Conservation (phyloP, 495 filamentous ascomycete species). For the Penicillium argentinense region DNA sequence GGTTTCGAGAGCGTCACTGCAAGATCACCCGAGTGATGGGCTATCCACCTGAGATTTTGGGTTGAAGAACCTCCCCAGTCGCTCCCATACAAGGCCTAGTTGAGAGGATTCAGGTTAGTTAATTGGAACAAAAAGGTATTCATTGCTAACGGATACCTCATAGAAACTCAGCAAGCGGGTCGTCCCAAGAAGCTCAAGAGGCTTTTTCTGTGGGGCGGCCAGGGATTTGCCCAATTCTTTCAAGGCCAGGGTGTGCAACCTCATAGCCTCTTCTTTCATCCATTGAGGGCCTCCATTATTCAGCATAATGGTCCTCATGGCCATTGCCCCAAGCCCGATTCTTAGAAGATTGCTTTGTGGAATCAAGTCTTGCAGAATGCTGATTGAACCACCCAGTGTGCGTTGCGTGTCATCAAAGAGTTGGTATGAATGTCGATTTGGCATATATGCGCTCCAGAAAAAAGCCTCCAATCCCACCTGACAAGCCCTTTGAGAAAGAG, state of each 20-base stretch:
- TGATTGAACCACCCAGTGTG: constrained; percentile 9
- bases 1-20: constrained; percentile 7
- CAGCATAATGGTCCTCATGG: background rate
- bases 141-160: constrained; percentile 3
- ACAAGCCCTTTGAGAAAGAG: background rate
- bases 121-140: background rate
- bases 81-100: constrained; percentile 9
- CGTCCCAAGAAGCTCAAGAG: constrained; percentile 1
- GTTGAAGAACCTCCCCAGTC: background rate
- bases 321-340: constrained; percentile 4
- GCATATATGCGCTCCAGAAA: constrained; percentile 4
- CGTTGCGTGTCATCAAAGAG: background rate
- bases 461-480: background rate
- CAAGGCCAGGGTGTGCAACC: constrained; percentile 2
- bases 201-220: background rate
- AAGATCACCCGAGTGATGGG: constrained; percentile 8
- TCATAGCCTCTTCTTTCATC: constrained; percentile 7
- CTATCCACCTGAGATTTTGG: constrained; percentile 4
- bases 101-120: background rate
- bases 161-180: constrained; percentile 12
- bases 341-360: constrained; percentile 4
- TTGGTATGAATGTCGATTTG: background rate
- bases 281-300: background rate
- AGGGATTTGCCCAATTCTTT: constrained; percentile 1
- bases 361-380: constrained; percentile 3